These are phyloP conservation scores for Usnea hakonensis DNA, from an alignment of 495 filamentous ascomycete species.

Conservation along the genomic window DNA sequence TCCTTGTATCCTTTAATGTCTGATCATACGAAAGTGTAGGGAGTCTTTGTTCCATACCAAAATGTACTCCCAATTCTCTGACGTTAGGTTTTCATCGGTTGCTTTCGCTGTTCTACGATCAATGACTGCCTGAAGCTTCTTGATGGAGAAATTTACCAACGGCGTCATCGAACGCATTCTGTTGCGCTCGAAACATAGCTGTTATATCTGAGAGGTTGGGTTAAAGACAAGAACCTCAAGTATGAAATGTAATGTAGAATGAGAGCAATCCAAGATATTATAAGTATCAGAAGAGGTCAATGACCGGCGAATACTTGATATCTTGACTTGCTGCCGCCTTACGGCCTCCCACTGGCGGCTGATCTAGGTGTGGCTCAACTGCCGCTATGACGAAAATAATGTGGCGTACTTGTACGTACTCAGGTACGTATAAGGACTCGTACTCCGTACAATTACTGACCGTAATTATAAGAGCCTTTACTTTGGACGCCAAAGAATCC, in stretches of 20 bases:
- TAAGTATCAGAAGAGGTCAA: too few relatives aligned
- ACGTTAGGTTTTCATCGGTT: conserved; percentile 96
- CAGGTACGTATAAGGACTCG: too few relatives aligned
- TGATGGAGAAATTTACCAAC: conserved; percentile 51
- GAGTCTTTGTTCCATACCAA: conserved; percentile 44
- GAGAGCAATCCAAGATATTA: neutral
- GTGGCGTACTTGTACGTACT: too few relatives aligned
- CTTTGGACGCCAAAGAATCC: neutral
- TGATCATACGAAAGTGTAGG: neutral
- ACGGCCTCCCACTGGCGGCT: conserved; percentile 5
- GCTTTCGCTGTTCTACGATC: conserved; percentile 67
- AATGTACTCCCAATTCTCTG: conserved; percentile 98
- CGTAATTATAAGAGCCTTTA: too few relatives aligned
- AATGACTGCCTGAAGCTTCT: conserved; percentile 13
- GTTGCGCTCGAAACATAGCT: conserved; percentile 69
- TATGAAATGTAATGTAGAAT: neutral
- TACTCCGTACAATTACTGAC: too few relatives aligned
- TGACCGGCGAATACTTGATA: neutral
- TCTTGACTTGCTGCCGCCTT: neutral
- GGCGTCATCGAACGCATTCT: conserved; percentile 73
- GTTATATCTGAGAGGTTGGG: neutral
- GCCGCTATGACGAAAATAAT: conserved; percentile 9
- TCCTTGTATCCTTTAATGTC: conserved; percentile 44
- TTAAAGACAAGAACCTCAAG: too few relatives aligned
- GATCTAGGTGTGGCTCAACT: conserved; percentile 10